Conservation (phyloP, 2,329 filamentous ascomycete species). For the Cladosporium sp. region DNA sequence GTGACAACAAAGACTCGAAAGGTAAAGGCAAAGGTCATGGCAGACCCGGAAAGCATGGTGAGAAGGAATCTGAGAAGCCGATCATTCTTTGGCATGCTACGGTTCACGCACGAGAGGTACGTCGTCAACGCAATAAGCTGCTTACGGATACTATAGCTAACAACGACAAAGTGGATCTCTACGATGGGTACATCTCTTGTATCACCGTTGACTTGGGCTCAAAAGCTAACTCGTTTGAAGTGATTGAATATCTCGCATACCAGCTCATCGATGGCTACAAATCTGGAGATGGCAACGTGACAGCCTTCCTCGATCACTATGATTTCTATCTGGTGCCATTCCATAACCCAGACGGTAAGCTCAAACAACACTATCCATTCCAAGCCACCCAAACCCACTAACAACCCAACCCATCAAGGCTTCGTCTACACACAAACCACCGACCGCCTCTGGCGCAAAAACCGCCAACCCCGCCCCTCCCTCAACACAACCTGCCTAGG, state of each 20-base stretch:
- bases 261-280: constrained; percentile 47
- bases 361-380: background rate
- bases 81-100: constrained; percentile 53
- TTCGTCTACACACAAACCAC: constrained; percentile 56
- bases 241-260: constrained; percentile 50
- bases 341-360: constrained; percentile 54
- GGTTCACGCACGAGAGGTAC: constrained; percentile 50
- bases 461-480: constrained; percentile 41
- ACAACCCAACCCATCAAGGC: constrained; percentile 29
- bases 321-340: constrained; percentile 64
- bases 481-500: constrained; percentile 41
- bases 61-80: constrained; percentile 35
- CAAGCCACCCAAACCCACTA: background rate
- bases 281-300: constrained; percentile 34
- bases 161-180: constrained; percentile 49
- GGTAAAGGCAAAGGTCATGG: background rate
- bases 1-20: constrained; percentile 28
- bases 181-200: constrained; percentile 35
- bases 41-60: background rate
- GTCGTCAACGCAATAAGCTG: background rate
- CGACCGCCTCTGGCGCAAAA: constrained; percentile 61
- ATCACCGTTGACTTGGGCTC: constrained; percentile 26
- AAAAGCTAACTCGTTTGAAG: constrained; percentile 18
- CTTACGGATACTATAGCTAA: background rate
- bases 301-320: constrained; percentile 53